Evolutionary conservation across 2,329 filamentous ascomycete genomes (phyloP).

Genomic region (Phialemonium atrogriseum): DNA sequence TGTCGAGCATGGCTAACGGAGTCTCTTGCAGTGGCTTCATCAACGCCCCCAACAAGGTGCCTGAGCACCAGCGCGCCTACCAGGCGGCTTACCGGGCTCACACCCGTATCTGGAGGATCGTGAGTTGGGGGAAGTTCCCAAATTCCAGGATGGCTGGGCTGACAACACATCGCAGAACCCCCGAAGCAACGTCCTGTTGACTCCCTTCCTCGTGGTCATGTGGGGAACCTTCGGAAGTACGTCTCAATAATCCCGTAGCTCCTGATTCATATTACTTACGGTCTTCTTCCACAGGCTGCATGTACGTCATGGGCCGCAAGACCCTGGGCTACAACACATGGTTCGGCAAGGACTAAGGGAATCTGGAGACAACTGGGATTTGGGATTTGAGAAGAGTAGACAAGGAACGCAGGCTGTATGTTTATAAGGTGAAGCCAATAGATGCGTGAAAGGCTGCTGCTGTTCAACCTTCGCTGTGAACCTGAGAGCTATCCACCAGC

Average conservation of each 20-base stretch:
- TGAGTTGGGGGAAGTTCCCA: constrained; percentile 49
- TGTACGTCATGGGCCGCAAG: constrained; percentile 70
- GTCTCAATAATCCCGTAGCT: constrained; percentile 19
- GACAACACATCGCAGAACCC: constrained; percentile 41
- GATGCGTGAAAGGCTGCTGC: no score
- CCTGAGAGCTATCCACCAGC: no score
- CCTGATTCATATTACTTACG: constrained; percentile 3
- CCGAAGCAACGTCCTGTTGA: constrained; percentile 56
- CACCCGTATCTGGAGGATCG: constrained; percentile 69
- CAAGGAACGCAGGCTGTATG: not conserved
- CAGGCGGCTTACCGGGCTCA: constrained; percentile 63
- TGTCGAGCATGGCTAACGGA: constrained; percentile 1
- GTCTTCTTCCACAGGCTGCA: constrained; percentile 29
- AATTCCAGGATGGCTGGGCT: constrained; percentile 18
- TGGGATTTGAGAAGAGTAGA: not conserved
- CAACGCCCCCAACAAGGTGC: constrained; percentile 70
- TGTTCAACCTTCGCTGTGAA: no score
- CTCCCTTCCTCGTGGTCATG: constrained; percentile 59
- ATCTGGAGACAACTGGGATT: not conserved
- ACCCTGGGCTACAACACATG: constrained; percentile 72
- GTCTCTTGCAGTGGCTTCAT: constrained; percentile 36
- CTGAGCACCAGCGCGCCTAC: constrained; percentile 65
- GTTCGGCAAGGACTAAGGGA: constrained; percentile 48
- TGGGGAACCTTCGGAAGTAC: constrained; percentile 56
- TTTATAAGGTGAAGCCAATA: constrained; percentile 4